A percentile compares a stretch with the other conserved stretches of the same genome.
These are phyloP conservation scores for Amaranthus tricolor DNA, from an alignment of 179 eudicot genomes.

Conservation along the genomic window DNA sequence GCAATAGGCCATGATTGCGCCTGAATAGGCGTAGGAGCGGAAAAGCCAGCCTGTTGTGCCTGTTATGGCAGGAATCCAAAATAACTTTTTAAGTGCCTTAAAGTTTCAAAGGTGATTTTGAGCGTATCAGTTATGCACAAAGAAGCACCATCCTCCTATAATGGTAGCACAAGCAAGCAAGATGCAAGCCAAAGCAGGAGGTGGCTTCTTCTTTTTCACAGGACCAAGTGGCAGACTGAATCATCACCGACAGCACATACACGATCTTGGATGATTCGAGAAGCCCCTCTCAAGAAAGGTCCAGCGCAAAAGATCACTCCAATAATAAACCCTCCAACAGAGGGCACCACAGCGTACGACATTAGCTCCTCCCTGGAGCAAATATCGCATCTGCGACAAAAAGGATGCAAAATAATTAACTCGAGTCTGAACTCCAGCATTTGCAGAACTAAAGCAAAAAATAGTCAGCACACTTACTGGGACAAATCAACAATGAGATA, in stretches of 20 bases:
- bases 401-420: slow-evolving; percentile 51
- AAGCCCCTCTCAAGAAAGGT: slow-evolving; percentile 61
- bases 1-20: slow-evolving; percentile 99
- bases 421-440: slow-evolving; percentile 55
- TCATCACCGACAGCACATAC: slow-evolving; percentile 67
- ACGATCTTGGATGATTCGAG: slow-evolving; percentile 64
- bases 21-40: slow-evolving; percentile 96
- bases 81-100: slow-evolving; percentile 30
- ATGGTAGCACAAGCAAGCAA: slow-evolving; percentile 58
- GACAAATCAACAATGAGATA: slow-evolving; percentile 20
- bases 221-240: slow-evolving; percentile 88
- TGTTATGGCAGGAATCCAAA: slow-evolving; percentile 44
- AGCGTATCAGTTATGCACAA: slow-evolving; percentile 45
- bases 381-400: slow-evolving; percentile 99
- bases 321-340: slow-evolving; percentile 56
- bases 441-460: slow-evolving; percentile 37
- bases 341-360: slow-evolving; percentile 98
- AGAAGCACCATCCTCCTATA: slow-evolving; percentile 74
- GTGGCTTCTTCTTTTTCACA: slow-evolving; percentile 63
- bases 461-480: slow-evolving; percentile 31
- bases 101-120: slow-evolving; percentile 26
- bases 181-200: slow-evolving; percentile 81
- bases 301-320: slow-evolving; percentile 63
- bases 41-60: slow-evolving; percentile 81
- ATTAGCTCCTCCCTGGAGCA: slow-evolving; percentile 99